These are phyloP conservation scores for Berberis thunbergii DNA, from an alignment of 164 flowering plant genomes.

Conservation along the genomic window DNA sequence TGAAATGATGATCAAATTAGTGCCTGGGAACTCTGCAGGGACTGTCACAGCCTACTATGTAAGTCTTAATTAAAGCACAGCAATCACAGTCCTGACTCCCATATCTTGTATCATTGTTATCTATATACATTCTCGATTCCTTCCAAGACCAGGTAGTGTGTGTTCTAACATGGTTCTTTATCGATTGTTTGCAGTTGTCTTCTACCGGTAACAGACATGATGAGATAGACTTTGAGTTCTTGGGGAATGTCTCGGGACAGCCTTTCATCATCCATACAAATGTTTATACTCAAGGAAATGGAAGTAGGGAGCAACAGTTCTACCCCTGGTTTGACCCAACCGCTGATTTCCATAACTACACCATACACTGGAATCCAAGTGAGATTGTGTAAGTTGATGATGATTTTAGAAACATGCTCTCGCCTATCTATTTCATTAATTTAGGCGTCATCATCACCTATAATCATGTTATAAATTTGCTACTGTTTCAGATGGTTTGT, in stretches of 20 bases:
- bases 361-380: slow-evolving; percentile 79
- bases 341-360: slow-evolving; percentile 77
- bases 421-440: background rate
- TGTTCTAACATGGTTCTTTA: background rate
- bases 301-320: slow-evolving; percentile 72
- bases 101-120: too few species aligned
- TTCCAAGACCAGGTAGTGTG: background rate
- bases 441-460: background rate
- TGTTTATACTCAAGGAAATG: slow-evolving; percentile 54
- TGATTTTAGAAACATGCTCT: background rate
- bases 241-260: slow-evolving; percentile 66
- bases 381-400: slow-evolving; percentile 56
- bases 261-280: slow-evolving; percentile 77
- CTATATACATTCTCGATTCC: too few species aligned
- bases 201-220: slow-evolving; percentile 51
- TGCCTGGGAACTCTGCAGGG: slow-evolving; percentile 72
- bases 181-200: slow-evolving; percentile 38
- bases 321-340: slow-evolving; percentile 83
- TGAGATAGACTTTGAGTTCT: slow-evolving; percentile 82
- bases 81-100: background rate
- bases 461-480: background rate
- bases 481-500: slow-evolving; percentile 62
- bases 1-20: slow-evolving; percentile 61
- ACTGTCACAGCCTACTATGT: slow-evolving; percentile 73
- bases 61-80: slow-evolving; percentile 18